Conservation (phyloP, 2,329 filamentous ascomycete genomes). For the Fusarium fracticaudum region DNA sequence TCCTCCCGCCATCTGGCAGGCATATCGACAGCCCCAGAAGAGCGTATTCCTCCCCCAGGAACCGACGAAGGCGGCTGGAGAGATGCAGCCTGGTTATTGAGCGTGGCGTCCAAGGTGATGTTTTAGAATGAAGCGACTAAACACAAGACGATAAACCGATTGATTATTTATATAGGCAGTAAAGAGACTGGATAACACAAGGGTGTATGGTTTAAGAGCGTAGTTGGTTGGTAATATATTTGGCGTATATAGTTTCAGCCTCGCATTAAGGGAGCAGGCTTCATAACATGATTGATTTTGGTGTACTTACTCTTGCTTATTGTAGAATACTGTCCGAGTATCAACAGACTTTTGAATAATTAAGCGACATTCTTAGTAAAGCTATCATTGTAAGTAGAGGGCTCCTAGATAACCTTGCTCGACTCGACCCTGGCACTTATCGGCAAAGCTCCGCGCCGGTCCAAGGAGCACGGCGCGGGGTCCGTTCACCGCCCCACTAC, state of each 20-base stretch:
- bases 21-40: conserved; percentile 53
- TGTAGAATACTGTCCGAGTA: too few species aligned
- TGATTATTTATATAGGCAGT: neutral
- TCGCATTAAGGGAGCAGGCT: neutral
- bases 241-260: neutral
- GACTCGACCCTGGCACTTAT: neutral
- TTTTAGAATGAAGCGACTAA: conserved; percentile 51
- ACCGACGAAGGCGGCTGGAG: conserved; percentile 70
- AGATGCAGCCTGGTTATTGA: conserved; percentile 74
- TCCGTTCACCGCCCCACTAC: conserved; percentile 27
- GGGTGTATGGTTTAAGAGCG: conserved; percentile 3
- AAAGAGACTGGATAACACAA: neutral
- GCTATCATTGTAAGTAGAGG: neutral
- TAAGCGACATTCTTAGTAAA: neutral
- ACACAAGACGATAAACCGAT: conserved; percentile 1
- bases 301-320: neutral
- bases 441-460: neutral
- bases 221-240: conserved; percentile 17
- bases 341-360: neutral
- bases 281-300: neutral
- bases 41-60: conserved; percentile 58
- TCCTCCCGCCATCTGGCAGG: conserved; percentile 53
- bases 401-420: neutral
- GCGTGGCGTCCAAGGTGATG: conserved; percentile 70
- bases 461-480: conserved; percentile 6